Conservation (phyloP, 805 yeast genomes). For the Phaffomyces thermotolerans region DNA sequence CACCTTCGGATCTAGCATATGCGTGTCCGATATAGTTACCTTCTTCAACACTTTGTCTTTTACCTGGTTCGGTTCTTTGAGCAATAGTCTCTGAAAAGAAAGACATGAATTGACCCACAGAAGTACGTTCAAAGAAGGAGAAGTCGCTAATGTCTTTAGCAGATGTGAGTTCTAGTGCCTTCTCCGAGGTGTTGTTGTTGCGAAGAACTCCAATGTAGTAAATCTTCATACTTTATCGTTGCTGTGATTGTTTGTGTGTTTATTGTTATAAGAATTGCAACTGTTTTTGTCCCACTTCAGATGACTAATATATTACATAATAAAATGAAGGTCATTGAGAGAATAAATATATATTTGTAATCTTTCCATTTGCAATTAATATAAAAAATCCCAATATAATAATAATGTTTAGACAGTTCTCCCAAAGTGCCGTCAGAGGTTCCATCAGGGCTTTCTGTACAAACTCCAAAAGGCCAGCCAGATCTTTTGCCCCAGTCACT, state of each 20-base stretch:
- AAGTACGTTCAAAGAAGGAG: conserved; percentile 78
- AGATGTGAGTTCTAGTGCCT: conserved; percentile 68
- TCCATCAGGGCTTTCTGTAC: no score
- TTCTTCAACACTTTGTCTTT: conserved; percentile 92
- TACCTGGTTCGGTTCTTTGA: conserved; percentile 79
- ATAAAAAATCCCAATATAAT: no score
- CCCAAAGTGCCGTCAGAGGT: no score
- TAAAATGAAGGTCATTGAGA: no score
- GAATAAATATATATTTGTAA: no score
- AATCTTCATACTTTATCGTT: conserved; percentile 57
- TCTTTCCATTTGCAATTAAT: no score
- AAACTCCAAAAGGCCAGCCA: no score
- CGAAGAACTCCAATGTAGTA: conserved; percentile 85
- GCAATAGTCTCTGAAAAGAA: conserved; percentile 89
- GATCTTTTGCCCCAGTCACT: no score
- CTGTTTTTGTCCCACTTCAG: not conserved
- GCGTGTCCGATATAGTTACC: conserved; percentile 83
- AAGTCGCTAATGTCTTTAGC: conserved; percentile 81
- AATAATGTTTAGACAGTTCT: no score
- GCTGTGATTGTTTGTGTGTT: not conserved
- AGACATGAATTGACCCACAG: conserved; percentile 89
- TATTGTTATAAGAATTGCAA: not conserved
- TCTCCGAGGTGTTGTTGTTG: conserved; percentile 40
- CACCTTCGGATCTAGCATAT: conserved; percentile 81
- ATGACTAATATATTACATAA: no score